Evolutionary conservation across 805 yeast species (phyloP).

Genomic region (Kodamaea lidongshanica): DNA sequence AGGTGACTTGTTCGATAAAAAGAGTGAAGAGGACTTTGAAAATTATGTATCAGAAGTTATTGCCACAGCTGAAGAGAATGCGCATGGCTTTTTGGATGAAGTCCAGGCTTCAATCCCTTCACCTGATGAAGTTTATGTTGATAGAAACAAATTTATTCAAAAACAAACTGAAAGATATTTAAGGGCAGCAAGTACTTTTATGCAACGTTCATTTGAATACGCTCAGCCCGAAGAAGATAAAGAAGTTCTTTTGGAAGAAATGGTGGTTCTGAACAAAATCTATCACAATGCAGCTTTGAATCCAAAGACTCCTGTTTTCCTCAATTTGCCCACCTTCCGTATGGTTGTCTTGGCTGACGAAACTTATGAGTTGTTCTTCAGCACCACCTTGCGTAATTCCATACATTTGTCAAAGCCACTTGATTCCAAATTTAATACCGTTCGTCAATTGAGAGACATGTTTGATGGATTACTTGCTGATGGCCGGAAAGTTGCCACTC

Average conservation of each 20-base stretch:
- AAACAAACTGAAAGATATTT: conserved; percentile 76
- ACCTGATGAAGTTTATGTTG: conserved; percentile 57
- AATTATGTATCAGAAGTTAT: conserved; percentile 61
- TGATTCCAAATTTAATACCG: conserved; percentile 40
- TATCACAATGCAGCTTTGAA: conserved; percentile 76
- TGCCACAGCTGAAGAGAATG: conserved; percentile 32
- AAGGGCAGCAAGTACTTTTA: conserved; percentile 79
- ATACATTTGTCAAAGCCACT: conserved; percentile 59
- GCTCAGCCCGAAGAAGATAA: conserved; percentile 62
- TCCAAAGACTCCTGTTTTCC: conserved; percentile 67
- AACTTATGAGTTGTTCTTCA: conserved; percentile 80
- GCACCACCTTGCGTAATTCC: conserved; percentile 58
- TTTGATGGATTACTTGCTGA: conserved; percentile 89
- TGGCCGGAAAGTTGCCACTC: conserved; percentile 85
- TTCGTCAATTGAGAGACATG: conserved; percentile 70
- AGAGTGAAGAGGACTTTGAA: conserved; percentile 60
- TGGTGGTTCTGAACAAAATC: conserved; percentile 31
- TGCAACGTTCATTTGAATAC: conserved; percentile 84
- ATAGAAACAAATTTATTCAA: conserved; percentile 53
- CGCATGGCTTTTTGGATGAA: conserved; percentile 16
- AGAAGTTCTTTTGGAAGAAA: conserved; percentile 31
- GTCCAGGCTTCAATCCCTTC: conserved; percentile 32
- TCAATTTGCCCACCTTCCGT: conserved; percentile 82
- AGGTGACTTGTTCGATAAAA: conserved; percentile 55
- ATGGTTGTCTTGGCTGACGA: conserved; percentile 95